Evolutionary conservation across 495 filamentous ascomycete species (phyloP).

Genomic region (Articulospora tetracladia): DNA sequence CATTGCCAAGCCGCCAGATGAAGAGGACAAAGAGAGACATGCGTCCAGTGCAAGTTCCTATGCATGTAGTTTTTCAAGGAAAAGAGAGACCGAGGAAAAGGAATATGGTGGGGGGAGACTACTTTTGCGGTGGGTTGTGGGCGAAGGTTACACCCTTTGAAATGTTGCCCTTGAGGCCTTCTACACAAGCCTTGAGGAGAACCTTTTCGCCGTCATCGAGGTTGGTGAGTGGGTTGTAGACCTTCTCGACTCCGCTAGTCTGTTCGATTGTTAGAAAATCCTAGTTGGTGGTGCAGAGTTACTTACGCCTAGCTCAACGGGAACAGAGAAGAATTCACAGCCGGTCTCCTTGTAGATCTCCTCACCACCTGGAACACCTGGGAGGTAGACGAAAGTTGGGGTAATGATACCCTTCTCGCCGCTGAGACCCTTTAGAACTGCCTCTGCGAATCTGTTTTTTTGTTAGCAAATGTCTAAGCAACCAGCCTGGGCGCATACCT

Average conservation of each 20-base stretch:
- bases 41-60: neutral
- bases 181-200: conserved; percentile 69
- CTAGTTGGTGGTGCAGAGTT: neutral
- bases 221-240: conserved; percentile 67
- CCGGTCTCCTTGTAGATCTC: conserved; percentile 77
- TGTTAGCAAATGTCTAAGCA: neutral
- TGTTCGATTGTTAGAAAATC: conserved; percentile 33
- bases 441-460: conserved; percentile 78
- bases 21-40: conserved; percentile 14
- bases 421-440: conserved; percentile 79
- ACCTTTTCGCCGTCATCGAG: conserved; percentile 81
- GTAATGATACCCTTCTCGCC: conserved; percentile 90
- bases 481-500: conserved; percentile 48
- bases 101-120: conserved; percentile 33
- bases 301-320: conserved; percentile 90
- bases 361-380: conserved; percentile 82
- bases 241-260: conserved; percentile 80
- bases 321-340: conserved; percentile 92
- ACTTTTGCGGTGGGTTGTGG: conserved; percentile 77
- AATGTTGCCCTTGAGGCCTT: conserved; percentile 86
- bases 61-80: neutral
- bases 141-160: conserved; percentile 86
- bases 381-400: conserved; percentile 91
- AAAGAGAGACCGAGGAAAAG: conserved; percentile 1
- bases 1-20: neutral